Percentiles rank a stretch among this genome's conserved stretches.
phyloP scores from a whole-genome alignment of 495 filamentous ascomycete species.

The Aspergillus incahuasiensis region DNA sequence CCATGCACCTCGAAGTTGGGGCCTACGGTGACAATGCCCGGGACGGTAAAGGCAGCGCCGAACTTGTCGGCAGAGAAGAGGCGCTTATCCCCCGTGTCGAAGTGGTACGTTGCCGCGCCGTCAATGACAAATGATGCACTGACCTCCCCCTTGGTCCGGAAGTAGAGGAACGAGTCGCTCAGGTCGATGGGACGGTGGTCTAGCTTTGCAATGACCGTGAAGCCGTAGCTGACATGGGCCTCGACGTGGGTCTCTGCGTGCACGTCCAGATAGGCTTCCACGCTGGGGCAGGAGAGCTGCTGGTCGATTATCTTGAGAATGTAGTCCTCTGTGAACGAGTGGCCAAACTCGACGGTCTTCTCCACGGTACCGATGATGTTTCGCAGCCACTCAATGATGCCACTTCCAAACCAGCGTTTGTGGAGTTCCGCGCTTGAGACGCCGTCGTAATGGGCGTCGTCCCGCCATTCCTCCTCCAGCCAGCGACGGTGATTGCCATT shows the following conservation, averaged over 20 bases:
- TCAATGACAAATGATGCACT: constrained; percentile 4
- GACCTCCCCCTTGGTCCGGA: constrained; percentile 4
- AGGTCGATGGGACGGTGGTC: background rate
- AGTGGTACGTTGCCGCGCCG: background rate
- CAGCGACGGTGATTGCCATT: constrained; percentile 24
- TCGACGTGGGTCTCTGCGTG: constrained; percentile 6
- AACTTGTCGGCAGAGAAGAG: constrained; percentile 12
- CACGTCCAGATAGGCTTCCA: constrained; percentile 3
- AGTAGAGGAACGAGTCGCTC: constrained; percentile 4
- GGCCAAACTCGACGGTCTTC: constrained; percentile 1
- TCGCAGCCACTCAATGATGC: background rate
- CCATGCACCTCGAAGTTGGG: constrained; percentile 7
- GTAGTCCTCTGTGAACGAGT: constrained; percentile 1
- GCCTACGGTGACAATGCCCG: constrained; percentile 10
- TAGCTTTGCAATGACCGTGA: background rate
- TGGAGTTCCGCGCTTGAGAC: constrained; percentile 1
- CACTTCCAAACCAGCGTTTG: constrained; percentile 8
- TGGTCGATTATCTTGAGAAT: constrained; percentile 5
- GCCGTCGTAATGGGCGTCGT: constrained; percentile 23
- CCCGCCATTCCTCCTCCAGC: constrained; percentile 30
- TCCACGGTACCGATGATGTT: background rate
- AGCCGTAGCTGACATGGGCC: background rate
- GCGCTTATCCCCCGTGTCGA: constrained; percentile 1
- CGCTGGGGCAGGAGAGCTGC: constrained; percentile 1
- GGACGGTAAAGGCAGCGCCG: constrained; percentile 4